Evolutionary conservation across 164 flowering plant genomes (phyloP).

Genomic region (Platanus orientalis): DNA sequence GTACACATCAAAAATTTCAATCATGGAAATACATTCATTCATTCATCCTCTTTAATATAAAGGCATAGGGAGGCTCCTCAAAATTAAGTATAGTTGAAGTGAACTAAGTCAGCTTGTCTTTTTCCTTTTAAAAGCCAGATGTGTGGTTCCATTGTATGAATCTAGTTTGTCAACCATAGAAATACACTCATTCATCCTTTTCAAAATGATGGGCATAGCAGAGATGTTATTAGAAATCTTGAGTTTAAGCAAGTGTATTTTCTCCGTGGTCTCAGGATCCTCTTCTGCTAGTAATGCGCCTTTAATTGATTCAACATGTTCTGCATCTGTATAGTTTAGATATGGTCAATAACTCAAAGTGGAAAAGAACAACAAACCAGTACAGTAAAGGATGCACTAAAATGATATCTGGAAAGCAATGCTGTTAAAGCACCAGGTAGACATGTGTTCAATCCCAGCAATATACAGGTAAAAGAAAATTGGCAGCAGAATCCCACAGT

Average conservation of each 20-base stretch:
- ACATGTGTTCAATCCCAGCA: no score
- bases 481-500: neutral
- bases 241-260: conserved; percentile 37
- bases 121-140: conserved; percentile 66
- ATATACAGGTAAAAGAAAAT: no score
- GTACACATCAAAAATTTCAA: neutral
- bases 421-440: no score
- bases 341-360: conserved; percentile 2
- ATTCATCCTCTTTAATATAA: neutral
- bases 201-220: conserved; percentile 41
- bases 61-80: neutral
- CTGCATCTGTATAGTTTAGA: conserved; percentile 18
- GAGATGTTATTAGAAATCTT: conserved; percentile 50
- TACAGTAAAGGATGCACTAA: no score
- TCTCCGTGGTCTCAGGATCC: conserved; percentile 32
- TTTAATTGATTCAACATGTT: conserved; percentile 8
- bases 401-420: neutral
- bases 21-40: neutral
- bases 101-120: conserved; percentile 25
- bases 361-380: neutral
- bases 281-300: conserved; percentile 14
- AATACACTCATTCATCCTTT: conserved; percentile 63
- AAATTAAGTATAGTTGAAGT: neutral
- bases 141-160: conserved; percentile 29
- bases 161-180: conserved; percentile 51